Base-by-base conservation (phyloP, 1,284 basidiomycete species). In the Ustilago loliicola region DNA sequence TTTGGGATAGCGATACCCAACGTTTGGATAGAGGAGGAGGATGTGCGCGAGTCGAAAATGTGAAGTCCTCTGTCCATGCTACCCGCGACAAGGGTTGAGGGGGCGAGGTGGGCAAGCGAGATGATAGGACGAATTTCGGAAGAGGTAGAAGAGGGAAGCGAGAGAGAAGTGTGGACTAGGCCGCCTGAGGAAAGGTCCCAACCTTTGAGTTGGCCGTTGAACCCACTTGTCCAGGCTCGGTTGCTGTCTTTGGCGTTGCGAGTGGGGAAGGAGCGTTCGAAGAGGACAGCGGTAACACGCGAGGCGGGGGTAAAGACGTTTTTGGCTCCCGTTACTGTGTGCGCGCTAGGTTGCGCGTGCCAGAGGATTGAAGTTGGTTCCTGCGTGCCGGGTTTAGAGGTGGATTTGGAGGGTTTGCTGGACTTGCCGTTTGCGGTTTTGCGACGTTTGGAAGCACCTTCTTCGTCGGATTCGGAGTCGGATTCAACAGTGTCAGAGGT, bases 11-110 rank as follows among this genome's bases (percentile, higher is more conserved):
- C 29, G 6, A 66, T 61, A 3, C 72, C 72, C 5, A 80, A 34
- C 17, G 42, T 40, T 19, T 40, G 38, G 11, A 40, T n/a, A 11
- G 45, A 45, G 2, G 38, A 21, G 7, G 45, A 9, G 4, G 11
- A n/a, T 32, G 42, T 21, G 25, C 84, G 69, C 19, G 78, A 75
- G 54, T 86, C 85, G 72, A 83, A 86, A 15, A 86, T 50, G 13
- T 76, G 80, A 1, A 83, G n/a, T 10, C 70, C 76, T 19, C 83
- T 73, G 45, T 86, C 85, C 67, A 80, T 75, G 25, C 80, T 66
- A 1, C 84, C 84, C 0, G 80, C 73, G 10, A 80, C 72, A 1
- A 82, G 48, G 11, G 74, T 53, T 3, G 62, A 23, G 5, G 66
- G 34, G 5, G 66, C 51, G 23, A 84, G 66, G 23, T 77, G 72